Evolutionary conservation across 108 stramenopile species (phyloP), one percentile per base, ranked within the genome.

Genomic region (Mayamaea pseudoterrestris): DNA sequence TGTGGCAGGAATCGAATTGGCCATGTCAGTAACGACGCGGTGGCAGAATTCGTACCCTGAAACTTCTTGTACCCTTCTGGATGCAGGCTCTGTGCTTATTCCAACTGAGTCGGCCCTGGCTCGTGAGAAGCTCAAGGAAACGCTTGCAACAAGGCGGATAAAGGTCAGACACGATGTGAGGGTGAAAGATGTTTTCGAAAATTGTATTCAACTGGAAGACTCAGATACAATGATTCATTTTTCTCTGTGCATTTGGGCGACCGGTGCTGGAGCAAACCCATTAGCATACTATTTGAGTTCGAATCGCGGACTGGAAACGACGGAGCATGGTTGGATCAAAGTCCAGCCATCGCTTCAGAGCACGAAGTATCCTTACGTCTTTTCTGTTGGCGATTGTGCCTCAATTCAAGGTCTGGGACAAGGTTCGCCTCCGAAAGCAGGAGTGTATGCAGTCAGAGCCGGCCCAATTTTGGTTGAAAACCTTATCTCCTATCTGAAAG

Each of bases 1-100:
- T 6, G 88, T 89, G 21, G 95, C 93, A 9, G 97, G 97, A 13
- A 80, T 95, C 24, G 97, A 98, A 50, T 65, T 98, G 27, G 66
- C 79, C 58, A 78, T 98, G 56, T 74, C 78, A 28, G 65, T 96
- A 52, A 58, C 55, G 35, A 76, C 71, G 17, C 74, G 83, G 20
- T 92, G 71, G 74, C 45, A 46, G 41, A 39, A 44, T 2, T 29
- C 78, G 14, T 41, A 49, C 6, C 26, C 57, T 6, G 60, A 69
- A 26, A 26, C 78, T 12, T 29, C 57, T 7, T 63, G 85, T 7
- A 83, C 71, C 46, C 27, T 92, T 29, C 41, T 92, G 14, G 71
- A 92, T 63, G 54, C 76, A 3, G 71, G 67, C 28, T 47, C 52
- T 30, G 44, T 55, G 21, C 53, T 92, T 5, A 41, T 92, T 27